phyloP scores from a whole-genome alignment of 179 eudicot species.

The Carnegiea gigantea region DNA sequence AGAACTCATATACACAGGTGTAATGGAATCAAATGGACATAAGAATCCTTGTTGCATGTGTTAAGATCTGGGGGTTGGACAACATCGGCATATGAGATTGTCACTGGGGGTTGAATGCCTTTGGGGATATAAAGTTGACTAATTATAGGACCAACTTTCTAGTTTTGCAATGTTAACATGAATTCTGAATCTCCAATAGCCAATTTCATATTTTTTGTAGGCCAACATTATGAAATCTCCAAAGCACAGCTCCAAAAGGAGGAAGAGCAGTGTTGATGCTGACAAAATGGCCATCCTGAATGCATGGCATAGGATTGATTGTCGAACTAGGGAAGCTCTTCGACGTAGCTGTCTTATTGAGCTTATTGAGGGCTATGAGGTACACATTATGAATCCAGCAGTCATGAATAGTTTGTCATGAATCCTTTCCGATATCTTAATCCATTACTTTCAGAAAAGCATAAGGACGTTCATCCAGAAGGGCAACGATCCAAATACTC shows the following conservation, averaged over 20 bases:
- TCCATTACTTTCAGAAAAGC: constrained; percentile 46
- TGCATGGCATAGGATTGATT: constrained; percentile 93
- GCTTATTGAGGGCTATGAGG: constrained; percentile 78
- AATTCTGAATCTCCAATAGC: not conserved
- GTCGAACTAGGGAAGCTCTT: constrained; percentile 90
- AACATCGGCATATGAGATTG: not conserved
- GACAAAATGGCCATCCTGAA: constrained; percentile 74
- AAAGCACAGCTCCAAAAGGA: constrained; percentile 45
- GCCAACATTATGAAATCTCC: constrained; percentile 49
- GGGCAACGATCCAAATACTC: constrained; percentile 47
- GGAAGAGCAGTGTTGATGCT: constrained; percentile 50
- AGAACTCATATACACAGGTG: not conserved
- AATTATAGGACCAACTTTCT: too few relatives aligned
- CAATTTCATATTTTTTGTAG: constrained; percentile 33
- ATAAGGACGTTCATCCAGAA: constrained; percentile 61
- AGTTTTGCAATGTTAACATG: not conserved
- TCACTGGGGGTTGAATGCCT: not conserved
- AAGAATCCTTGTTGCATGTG: not conserved
- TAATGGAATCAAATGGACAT: not conserved
- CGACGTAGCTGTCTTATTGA: constrained; percentile 79
- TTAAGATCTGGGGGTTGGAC: too few relatives aligned
- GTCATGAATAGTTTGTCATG: not conserved
- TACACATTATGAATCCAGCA: constrained; percentile 11
- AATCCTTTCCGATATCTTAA: not conserved
- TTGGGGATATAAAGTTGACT: not conserved